Evolutionary conservation across 2,329 filamentous ascomycete species (phyloP).

Genomic region (Xylariales sp.): DNA sequence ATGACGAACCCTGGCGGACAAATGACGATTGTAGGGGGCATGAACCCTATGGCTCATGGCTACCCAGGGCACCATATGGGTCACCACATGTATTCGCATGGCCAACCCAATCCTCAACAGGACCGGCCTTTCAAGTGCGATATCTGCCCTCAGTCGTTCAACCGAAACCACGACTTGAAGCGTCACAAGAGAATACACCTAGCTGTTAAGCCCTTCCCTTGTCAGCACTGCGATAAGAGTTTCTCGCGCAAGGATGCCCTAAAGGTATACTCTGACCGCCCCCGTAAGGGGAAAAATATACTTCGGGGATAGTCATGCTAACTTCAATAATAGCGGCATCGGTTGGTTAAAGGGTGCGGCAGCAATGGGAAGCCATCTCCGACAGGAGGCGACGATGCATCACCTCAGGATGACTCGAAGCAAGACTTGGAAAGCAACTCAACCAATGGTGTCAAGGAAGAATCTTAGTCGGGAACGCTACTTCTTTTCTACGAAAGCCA

Average conservation of each 20-base stretch:
- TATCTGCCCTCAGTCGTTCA: constrained; percentile 88
- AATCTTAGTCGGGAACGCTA: not conserved
- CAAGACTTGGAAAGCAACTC: constrained; percentile 12
- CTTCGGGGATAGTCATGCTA: no score
- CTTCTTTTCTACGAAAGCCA: not conserved
- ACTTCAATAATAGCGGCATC: constrained; percentile 49
- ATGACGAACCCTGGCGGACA: constrained; percentile 69
- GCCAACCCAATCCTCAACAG: constrained; percentile 47
- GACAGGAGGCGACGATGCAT: constrained; percentile 13
- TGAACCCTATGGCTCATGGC: constrained; percentile 51
- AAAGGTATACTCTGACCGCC: no score
- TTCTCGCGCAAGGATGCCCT: constrained; percentile 95
- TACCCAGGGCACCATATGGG: constrained; percentile 44
- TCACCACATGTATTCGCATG: constrained; percentile 56
- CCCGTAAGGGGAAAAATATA: no score
- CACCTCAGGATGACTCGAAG: constrained; percentile 17
- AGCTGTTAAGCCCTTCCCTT: constrained; percentile 93
- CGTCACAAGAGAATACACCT: constrained; percentile 93
- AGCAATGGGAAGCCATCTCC: constrained; percentile 26
- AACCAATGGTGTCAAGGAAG: constrained; percentile 2
- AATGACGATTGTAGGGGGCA: constrained; percentile 63
- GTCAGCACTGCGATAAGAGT: constrained; percentile 87
- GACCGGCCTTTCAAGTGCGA: constrained; percentile 96
- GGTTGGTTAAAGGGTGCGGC: constrained; percentile 61
- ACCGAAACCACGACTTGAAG: constrained; percentile 93